Percentiles rank a stretch among this genome's conserved stretches.
phyloP scores from a whole-genome alignment of 2,329 filamentous ascomycete species.

The Sporothrix protearum region DNA sequence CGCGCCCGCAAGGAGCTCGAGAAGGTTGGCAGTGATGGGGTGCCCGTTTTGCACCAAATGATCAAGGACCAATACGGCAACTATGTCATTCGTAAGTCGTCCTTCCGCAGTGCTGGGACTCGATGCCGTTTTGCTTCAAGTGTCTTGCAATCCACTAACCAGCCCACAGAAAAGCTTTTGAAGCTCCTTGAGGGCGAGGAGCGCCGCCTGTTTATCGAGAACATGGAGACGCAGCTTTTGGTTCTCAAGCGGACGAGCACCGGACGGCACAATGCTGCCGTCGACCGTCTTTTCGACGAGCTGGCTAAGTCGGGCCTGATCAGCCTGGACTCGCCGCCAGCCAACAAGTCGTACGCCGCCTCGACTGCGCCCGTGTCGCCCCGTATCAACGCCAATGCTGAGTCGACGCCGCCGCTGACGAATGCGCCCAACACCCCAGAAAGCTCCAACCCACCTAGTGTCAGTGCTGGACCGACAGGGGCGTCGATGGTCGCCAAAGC shows the following conservation, averaged over 20 bases:
- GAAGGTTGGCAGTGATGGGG: slow-evolving; percentile 58
- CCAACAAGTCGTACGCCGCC: slow-evolving; percentile 24
- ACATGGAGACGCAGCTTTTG: slow-evolving; percentile 60
- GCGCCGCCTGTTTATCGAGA: slow-evolving; percentile 56
- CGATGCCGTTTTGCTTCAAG: no score
- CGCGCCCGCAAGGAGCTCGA: slow-evolving; percentile 65
- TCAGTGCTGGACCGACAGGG: slow-evolving; percentile 54
- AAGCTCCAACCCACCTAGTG: slow-evolving; percentile 63
- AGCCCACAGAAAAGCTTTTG: slow-evolving; percentile 71
- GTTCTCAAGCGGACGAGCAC: slow-evolving; percentile 61
- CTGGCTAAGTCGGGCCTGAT: slow-evolving; percentile 34
- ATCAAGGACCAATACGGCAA: slow-evolving; percentile 93
- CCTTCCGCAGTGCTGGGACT: no score
- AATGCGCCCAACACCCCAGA: slow-evolving; percentile 67
- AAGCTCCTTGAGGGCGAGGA: slow-evolving; percentile 58
- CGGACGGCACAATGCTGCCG: slow-evolving; percentile 62
- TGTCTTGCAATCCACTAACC: not conserved
- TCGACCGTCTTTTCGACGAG: slow-evolving; percentile 50
- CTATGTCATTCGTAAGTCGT: slow-evolving; percentile 85
- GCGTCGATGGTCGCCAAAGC: slow-evolving; percentile 6
- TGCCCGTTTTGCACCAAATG: slow-evolving; percentile 67
- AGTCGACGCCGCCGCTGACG: slow-evolving; percentile 63
- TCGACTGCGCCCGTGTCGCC: slow-evolving; percentile 36
- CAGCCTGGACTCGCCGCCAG: not conserved
- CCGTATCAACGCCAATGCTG: slow-evolving; percentile 45